A percentile compares a stretch with the other conserved stretches of the same genome.
phyloP scores from a whole-genome alignment of 108 stramenopile species.

The Cyclotella baltica region DNA sequence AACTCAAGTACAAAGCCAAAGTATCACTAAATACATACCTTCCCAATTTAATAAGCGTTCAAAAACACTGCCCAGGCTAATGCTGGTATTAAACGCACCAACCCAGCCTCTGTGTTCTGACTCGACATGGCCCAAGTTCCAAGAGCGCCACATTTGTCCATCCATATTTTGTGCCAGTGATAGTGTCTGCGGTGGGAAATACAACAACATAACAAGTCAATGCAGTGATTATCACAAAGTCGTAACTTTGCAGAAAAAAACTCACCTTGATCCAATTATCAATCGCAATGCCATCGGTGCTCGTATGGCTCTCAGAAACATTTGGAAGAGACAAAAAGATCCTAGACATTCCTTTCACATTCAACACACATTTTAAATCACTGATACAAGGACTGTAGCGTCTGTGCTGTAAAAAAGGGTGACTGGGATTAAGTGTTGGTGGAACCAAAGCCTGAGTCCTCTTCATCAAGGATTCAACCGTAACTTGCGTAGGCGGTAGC shows the following conservation, averaged over 20 bases:
- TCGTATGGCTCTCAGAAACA: background rate
- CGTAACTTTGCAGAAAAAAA: constrained; percentile 32
- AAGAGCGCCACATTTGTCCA: constrained; percentile 76
- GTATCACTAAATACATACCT: constrained; percentile 3
- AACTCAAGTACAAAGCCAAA: too few species aligned
- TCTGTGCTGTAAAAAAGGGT: constrained; percentile 80
- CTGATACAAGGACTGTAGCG: constrained; percentile 90
- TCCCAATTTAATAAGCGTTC: constrained; percentile 85
- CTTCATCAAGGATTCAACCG: constrained; percentile 5
- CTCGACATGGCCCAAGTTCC: constrained; percentile 81
- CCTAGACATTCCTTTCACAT: constrained; percentile 89
- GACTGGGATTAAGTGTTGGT: constrained; percentile 69
- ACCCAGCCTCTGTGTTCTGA: constrained; percentile 90
- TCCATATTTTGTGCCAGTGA: constrained; percentile 84
- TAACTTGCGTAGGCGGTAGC: constrained; percentile 2
- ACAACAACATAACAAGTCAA: too few species aligned
- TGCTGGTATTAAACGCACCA: constrained; percentile 91
- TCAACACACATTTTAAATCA: constrained; percentile 94
- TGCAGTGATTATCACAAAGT: too few species aligned
- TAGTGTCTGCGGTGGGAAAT: constrained; percentile 74
- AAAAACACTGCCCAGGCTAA: constrained; percentile 81
- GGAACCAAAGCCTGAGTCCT: constrained; percentile 23
- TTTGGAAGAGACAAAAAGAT: constrained; percentile 63
- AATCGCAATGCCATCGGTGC: constrained; percentile 18
- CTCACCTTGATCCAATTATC: constrained; percentile 52